phyloP scores from a whole-genome alignment of 441 rosid species.

The Metrosideros polymorpha region DNA sequence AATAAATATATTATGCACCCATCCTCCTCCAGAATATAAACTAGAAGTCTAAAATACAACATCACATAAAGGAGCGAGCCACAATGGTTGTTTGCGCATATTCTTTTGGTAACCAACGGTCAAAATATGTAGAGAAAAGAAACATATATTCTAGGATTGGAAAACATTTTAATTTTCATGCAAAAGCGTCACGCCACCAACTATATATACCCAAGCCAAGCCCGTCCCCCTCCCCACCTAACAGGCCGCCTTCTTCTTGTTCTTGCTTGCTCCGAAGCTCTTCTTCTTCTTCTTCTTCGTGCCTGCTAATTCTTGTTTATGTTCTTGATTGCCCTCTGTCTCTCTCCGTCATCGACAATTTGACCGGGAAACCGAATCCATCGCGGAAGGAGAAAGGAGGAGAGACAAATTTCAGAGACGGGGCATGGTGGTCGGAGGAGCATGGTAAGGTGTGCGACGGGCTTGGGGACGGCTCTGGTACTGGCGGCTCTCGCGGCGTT shows the following conservation, averaged over 20 bases:
- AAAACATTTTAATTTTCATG: background rate
- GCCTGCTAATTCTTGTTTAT: no score
- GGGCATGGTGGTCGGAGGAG: background rate
- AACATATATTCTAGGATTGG: background rate
- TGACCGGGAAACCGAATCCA: background rate
- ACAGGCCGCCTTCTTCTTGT: background rate
- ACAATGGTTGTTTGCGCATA: background rate
- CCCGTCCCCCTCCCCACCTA: background rate
- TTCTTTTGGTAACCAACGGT: background rate
- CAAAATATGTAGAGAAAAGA: background rate
- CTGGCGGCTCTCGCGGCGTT: slow-evolving; percentile 1
- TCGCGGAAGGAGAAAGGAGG: background rate
- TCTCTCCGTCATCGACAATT: background rate
- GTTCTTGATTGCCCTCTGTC: background rate
- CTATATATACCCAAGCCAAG: background rate
- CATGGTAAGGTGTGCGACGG: background rate
- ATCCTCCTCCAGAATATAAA: background rate
- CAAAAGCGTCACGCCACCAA: background rate
- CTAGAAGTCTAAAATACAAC: background rate
- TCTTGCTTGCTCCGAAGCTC: no score
- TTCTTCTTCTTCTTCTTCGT: no score
- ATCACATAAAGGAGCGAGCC: background rate
- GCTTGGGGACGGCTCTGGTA: background rate
- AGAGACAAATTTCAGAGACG: background rate
- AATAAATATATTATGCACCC: background rate